These are phyloP conservation scores for Bryoerythrophyllum caledonicum DNA, from an alignment of 225 moss, liverwort and hornwort genomes.

Conservation along the genomic window DNA sequence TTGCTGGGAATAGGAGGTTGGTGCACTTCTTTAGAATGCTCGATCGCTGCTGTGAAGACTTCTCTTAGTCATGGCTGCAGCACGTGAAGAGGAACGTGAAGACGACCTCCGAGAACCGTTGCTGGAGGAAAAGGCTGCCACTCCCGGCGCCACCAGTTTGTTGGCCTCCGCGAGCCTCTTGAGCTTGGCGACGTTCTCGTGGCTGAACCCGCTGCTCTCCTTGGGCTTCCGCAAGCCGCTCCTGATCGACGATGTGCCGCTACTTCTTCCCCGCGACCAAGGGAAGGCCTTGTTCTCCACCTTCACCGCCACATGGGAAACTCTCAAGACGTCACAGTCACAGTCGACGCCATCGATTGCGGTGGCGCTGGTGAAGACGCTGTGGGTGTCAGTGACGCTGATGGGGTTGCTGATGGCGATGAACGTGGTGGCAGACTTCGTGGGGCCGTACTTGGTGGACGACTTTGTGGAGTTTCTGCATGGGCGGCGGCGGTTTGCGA, in stretches of 20 bases:
- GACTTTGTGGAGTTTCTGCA: slow-evolving; percentile 49
- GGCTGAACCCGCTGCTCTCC: slow-evolving; percentile 32
- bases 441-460: slow-evolving; percentile 41
- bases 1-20: no score
- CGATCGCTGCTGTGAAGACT: not conserved
- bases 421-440: slow-evolving; percentile 24
- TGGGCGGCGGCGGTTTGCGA: slow-evolving; percentile 35
- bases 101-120: slow-evolving; percentile 24
- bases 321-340: not conserved
- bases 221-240: slow-evolving; percentile 34
- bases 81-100: not conserved
- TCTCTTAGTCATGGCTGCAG: not conserved
- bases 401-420: slow-evolving; percentile 13
- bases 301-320: slow-evolving; percentile 24
- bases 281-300: slow-evolving; percentile 10
- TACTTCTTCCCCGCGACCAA: slow-evolving; percentile 26
- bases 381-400: slow-evolving; percentile 20
- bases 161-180: slow-evolving; percentile 16
- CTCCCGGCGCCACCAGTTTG: not conserved
- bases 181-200: slow-evolving; percentile 33
- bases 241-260: slow-evolving; percentile 33
- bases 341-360: slow-evolving; percentile 19
- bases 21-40: no score
- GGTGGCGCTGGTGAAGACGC: slow-evolving; percentile 15
- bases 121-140: not conserved